Conservation (phyloP, 2,329 filamentous ascomycete genomes). For the Dactylellina sp. region DNA sequence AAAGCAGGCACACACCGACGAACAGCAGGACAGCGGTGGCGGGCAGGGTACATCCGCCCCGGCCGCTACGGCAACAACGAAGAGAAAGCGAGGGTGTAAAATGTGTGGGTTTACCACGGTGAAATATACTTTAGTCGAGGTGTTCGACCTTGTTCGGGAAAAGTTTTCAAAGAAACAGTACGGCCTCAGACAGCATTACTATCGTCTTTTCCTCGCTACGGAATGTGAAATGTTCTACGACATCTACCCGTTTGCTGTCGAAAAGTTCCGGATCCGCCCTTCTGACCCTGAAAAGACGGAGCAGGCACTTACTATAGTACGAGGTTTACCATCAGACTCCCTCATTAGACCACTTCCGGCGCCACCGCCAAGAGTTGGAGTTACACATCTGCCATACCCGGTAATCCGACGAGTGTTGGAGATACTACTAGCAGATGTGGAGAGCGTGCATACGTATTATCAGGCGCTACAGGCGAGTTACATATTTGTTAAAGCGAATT, state of each 20-base stretch:
- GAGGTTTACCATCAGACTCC: constrained; percentile 8
- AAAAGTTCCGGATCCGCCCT: constrained; percentile 27
- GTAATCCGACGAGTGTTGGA: constrained; percentile 26
- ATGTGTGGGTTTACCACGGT: constrained; percentile 34
- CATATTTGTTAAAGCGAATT: constrained; percentile 43
- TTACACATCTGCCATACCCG: constrained; percentile 32
- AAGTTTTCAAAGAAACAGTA: constrained; percentile 2
- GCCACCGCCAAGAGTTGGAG: constrained; percentile 8
- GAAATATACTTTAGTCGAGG: constrained; percentile 39
- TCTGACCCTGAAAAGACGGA: neutral
- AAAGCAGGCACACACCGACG: neutral
- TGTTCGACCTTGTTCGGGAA: constrained; percentile 37
- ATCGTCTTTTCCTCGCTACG: constrained; percentile 41
- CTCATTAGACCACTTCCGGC: constrained; percentile 10
- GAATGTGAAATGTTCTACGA: constrained; percentile 17
- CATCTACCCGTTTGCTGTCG: neutral
- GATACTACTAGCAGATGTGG: constrained; percentile 25
- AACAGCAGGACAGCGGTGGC: neutral
- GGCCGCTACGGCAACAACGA: no score
- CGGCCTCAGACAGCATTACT: constrained; percentile 21
- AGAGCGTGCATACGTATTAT: constrained; percentile 22
- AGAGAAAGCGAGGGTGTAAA: constrained; percentile 24
- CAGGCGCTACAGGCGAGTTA: constrained; percentile 40
- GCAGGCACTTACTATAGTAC: constrained; percentile 7
- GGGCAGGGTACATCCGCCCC: neutral